Conservation (phyloP, 768 basidiomycete genomes). For the Suillus alpinus region DNA sequence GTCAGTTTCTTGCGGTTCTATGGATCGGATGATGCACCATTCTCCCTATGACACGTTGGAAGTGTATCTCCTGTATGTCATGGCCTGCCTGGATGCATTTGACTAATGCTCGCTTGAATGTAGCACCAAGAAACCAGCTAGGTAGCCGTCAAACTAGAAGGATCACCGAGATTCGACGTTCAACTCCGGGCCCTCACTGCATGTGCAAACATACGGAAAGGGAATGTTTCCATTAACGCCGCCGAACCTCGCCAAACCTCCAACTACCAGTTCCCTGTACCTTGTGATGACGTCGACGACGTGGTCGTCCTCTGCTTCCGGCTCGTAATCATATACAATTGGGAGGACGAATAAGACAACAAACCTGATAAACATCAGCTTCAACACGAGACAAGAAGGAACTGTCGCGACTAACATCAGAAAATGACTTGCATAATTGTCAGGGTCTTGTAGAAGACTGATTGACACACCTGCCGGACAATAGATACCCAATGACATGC, state of each 20-base stretch:
- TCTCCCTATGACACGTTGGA: neutral
- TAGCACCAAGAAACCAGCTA: too few species aligned
- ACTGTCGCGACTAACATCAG: too few species aligned
- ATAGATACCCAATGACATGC: neutral
- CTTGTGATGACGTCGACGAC: conserved; percentile 37
- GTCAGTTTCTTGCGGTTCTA: too few species aligned
- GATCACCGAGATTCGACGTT: neutral
- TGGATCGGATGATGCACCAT: too few species aligned
- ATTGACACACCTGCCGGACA: too few species aligned
- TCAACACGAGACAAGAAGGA: neutral
- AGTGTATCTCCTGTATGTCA: conserved; percentile 22
- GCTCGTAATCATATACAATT: conserved; percentile 40
- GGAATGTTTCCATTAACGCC: conserved; percentile 16
- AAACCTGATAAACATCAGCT: conserved; percentile 17
- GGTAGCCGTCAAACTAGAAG: too few species aligned
- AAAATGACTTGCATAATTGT: too few species aligned
- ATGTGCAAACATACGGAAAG: conserved; percentile 15
- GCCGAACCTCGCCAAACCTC: conserved; percentile 11
- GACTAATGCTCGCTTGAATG: too few species aligned
- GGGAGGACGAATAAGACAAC: conserved; percentile 37
- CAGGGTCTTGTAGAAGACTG: too few species aligned
- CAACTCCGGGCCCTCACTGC: too few species aligned
- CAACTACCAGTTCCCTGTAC: conserved; percentile 23
- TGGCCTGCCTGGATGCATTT: conserved; percentile 13
- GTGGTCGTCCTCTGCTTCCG: conserved; percentile 33